Evolutionary conservation across 2,329 filamentous ascomycete genomes (phyloP), one percentile per base, ranked within the genome.

Genomic region (Microcyclosporella mali): DNA sequence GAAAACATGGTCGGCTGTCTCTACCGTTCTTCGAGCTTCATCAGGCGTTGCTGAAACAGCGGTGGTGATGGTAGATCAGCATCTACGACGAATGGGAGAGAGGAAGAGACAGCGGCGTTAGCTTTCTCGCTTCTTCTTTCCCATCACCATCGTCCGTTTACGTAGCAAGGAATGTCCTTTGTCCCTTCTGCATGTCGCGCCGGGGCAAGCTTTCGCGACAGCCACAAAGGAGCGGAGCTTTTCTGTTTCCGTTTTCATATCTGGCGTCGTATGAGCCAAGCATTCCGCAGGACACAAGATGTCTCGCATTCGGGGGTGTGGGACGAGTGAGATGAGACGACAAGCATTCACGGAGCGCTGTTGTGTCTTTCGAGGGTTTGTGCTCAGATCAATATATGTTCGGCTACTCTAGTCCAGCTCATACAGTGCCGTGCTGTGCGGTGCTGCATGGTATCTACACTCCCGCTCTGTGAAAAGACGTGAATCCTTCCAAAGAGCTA

Each of bases 191-290:
- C n/a, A 25, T 16, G 6, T 31, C 16, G 17, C 15, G n/a, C n/a
- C n/a, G n/a, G n/a, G 46, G 49, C 46, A 51, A 39, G 42, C 17
- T 45, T 40, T 51, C 15, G 32, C 41, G 49, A 36, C 35, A 12
- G 14, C 19, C 25, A 46, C 50, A 52, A 52, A 52, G 47, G 9
- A 34, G 3, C 6, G 12, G 15, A 17, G 17, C 12, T 15, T 33
- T 33, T 33, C n/a, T 33, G n/a, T 15, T 14, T 38, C 25, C 10
- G 6, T 29, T 15, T 18, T 18, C 18, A 17, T 32, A 29, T 29
- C 15, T 14, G n/a, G 36, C 11, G 18, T n/a, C 15, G 31, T 34
- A 45, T 41, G 41, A 40, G 30, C 47, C 41, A 50, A 47, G 43
- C 50, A 52, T 52, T 52, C 49, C 46, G 36, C 19, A 27, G 21